Base-by-base conservation (phyloP, 345 rosid genomes). In the Lumnitzera racemosa region DNA sequence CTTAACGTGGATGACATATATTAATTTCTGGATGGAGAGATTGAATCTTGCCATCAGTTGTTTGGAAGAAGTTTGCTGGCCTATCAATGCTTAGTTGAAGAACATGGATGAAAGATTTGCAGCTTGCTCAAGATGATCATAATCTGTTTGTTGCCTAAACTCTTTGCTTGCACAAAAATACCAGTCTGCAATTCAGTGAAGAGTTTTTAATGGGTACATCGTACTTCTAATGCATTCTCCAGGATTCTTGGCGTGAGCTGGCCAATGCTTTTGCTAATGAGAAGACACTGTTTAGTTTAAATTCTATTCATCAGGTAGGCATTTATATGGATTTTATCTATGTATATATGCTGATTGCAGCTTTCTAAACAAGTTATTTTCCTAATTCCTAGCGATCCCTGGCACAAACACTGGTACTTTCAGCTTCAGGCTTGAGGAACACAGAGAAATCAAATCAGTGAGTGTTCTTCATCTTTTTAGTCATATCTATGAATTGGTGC, bases 161-260 rank as follows among this genome's bases (percentile, higher is more conserved):
- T 36, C 43, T 1, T 7, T 4, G 43, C 43, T 36, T 36, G 43
- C 7, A 36, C 25, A 52, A 15, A 25, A 52, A 15, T 52, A 11
- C 10, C 55, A 52, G 8, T 16, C 20, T 52, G 20, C 13, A 52
- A 52, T 52, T 52, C 56, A 12, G n/a, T 41, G 53, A 36, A 36
- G 43, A 36, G 43, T 5, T 36, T 36, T 5, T 36, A 36, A 36
- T 36, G 43, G 43, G 10, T 36, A 5, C 7, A 9, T 4, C 11
- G 10, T 36, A 36, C 43, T 36, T 36, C 64, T n/a, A 46, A 60
- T 61, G 52, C 61, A 47, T 69, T 70, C 76, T 69, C 59, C 78
- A 94, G 99, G 95, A 80, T 56, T 90, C 99, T 7, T 94, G 99
- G 99, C 84, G 80, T 70, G 81, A 79, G 58, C 81, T 94, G 53